Conservation (phyloP, 1,139 yeast genomes). For the Pichia sp. region DNA sequence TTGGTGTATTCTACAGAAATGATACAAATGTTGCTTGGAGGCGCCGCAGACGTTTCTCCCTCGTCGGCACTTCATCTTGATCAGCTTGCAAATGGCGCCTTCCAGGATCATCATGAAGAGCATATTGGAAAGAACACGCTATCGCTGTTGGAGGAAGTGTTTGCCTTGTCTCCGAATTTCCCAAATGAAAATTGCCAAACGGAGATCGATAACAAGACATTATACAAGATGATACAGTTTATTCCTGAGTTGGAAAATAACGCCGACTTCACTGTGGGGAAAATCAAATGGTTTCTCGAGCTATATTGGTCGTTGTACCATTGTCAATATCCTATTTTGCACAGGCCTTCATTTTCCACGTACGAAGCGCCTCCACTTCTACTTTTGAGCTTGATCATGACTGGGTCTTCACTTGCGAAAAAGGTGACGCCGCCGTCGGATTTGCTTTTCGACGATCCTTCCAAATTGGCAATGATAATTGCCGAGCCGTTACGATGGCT, state of each 20-base stretch:
- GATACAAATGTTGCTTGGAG: conserved; percentile 16
- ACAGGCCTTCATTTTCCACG: conserved; percentile 45
- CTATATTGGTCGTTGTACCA: conserved; percentile 46
- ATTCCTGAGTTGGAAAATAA: conserved; percentile 16
- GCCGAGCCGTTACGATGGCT: conserved; percentile 62
- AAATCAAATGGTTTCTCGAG: conserved; percentile 20
- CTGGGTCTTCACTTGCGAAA: conserved; percentile 29
- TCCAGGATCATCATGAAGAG: conserved; percentile 15
- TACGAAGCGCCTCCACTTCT: conserved; percentile 38
- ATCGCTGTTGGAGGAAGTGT: conserved; percentile 15
- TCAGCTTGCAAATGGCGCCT: conserved; percentile 15
- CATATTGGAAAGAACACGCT: conserved; percentile 11
- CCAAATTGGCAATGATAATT: conserved; percentile 41
- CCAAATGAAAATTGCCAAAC: conserved; percentile 17
- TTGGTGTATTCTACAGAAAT: conserved; percentile 6
- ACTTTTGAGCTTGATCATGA: conserved; percentile 40
- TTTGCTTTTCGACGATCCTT: conserved; percentile 21
- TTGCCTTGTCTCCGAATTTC: conserved; percentile 17
- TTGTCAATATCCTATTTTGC: conserved; percentile 44
- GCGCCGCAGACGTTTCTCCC: conserved; percentile 13
- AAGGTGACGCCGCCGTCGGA: conserved; percentile 17
- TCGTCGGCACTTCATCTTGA: conserved; percentile 3
- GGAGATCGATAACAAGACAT: conserved; percentile 8
- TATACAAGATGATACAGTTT: conserved; percentile 9
- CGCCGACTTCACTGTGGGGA: conserved; percentile 16